Base-by-base conservation (phyloP, 768 basidiomycete species). In the Lanmaoa pseudosensibilis region DNA sequence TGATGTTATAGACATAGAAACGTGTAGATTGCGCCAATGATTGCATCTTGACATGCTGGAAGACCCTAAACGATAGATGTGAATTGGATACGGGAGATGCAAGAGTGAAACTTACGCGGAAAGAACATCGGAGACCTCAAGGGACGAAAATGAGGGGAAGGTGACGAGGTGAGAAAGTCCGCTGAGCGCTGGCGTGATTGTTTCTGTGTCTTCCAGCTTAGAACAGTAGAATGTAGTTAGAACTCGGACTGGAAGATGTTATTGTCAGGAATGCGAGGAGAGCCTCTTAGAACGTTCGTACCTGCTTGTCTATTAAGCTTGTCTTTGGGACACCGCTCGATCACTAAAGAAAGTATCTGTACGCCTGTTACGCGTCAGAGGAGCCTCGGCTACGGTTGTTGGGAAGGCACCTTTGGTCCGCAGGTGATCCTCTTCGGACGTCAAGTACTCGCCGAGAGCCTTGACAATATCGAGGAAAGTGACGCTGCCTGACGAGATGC, bases 161-260 rank as follows among this genome's bases (percentile, higher is more conserved):
- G 77, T 73, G 5, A 83, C 83, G 33, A 98, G 76, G 0, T 84
- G 78, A 10, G 80, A 77, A 7, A 98, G 77, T 1, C 94, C 96
- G 52, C 81, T 80, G 38, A 97, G 77, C 1, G 93, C 86, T 1
- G 92, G 90, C 5, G 92, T 84, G 37, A 95, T 81, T 9, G 91
- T 90, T 61, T 92, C 87, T 5, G 83, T 81, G 66, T 97, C 94
- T 56, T 91, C 90, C 50, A 97, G 75, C 73, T 96, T 97, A 52
- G 84, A 86, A 64, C 84, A 83, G 67, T 87, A 94, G 77, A 98
- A 99, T 2, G 80, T 74, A 0, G 85, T 82, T 54, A 99, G 78
- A 13, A 94, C 92, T 59, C 84, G 85, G 57, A 88, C 97, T 98
- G 62, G 3, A 40, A 30, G 27, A 46, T n/a, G 16, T 33, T 25